Base-by-base conservation (phyloP, 2,329 filamentous ascomycete genomes). In the Claviceps monticola region DNA sequence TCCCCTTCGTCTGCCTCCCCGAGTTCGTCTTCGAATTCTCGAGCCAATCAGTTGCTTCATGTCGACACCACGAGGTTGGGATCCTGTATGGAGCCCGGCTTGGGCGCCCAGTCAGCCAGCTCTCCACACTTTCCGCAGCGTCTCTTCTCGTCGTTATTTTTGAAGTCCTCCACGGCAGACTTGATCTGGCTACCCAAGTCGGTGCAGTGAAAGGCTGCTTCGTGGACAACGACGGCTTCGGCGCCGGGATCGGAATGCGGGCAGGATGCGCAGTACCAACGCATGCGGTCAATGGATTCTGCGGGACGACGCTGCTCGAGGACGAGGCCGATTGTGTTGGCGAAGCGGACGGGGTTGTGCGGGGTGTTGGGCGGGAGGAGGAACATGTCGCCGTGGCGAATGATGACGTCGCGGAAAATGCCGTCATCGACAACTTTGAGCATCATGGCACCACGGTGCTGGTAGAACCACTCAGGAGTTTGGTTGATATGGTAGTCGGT, bases 401-500 rank as follows among this genome's bases (percentile, higher is more conserved):
- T 95, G 63, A 89, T 76, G 57, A 97, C 80, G 69, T 97, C 91
- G 58, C 82, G 78, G 70, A 95, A 95, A 47, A 71, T 54, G 53
- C 49, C 48, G 65, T 75, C 66, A 56, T 96, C 88, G 56, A 96
- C 86, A 16, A 93, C 86, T 66, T 94, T 95, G 59, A 98, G 84
- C 53, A 93, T 75, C 91, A 97, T 96, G 58, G 84, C 83, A 58
- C 93, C 93, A 61, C 83, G 83, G 78, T 95, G 82, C 70, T 97
- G 91, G 76, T 93, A 97, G 80, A 97, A 98, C 84, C 90, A 97
- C 69, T 97, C 93, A 13, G 93, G 83, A 0, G 91, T 97, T 61
- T 82, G 74, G 75, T 97, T 97, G 78, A 97, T 91, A 76, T 97
- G 93, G 75, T 96, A 98, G 75, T 97, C 93, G 52, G 90, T 96